These are phyloP conservation scores for Medicago ruthenica DNA, from an alignment of 306 rosid species.

Conservation along the genomic window DNA sequence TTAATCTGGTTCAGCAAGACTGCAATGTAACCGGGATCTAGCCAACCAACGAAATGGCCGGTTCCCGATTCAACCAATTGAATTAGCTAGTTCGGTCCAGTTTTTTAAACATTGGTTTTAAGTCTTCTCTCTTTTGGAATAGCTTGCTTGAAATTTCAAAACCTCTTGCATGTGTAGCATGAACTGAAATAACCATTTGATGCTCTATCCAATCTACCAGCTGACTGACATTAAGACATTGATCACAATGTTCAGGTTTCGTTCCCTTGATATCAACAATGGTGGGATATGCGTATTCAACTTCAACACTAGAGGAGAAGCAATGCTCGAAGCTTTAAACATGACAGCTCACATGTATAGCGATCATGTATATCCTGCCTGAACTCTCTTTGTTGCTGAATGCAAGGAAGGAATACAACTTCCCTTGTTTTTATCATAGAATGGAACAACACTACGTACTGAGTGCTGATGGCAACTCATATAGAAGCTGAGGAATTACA, in stretches of 20 bases:
- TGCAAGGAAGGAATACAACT: constrained; percentile 12
- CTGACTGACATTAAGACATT: constrained; percentile 31
- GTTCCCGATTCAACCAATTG: no score
- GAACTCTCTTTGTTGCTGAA: constrained; percentile 41
- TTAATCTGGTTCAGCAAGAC: no score
- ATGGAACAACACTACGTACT: constrained; percentile 1
- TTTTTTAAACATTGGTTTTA: no score
- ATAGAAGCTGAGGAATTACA: constrained; percentile 2
- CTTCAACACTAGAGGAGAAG: constrained; percentile 78
- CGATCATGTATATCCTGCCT: constrained; percentile 66
- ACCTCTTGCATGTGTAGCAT: constrained; percentile 4
- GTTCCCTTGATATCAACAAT: constrained; percentile 69
- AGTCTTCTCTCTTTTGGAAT: not conserved
- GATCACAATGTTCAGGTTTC: constrained; percentile 63
- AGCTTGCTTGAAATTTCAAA: constrained; percentile 35
- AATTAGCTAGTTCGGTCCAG: no score
- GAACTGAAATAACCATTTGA: constrained; percentile 6
- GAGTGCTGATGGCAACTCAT: constrained; percentile 2
- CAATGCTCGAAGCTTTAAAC: constrained; percentile 73
- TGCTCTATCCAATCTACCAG: constrained; percentile 8
- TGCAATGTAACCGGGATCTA: no score
- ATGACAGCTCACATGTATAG: constrained; percentile 76
- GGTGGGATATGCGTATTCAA: constrained; percentile 72
- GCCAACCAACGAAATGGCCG: no score
- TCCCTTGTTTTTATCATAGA: not conserved